A percentile compares a stretch with the other conserved stretches of the same genome.
Conservation (phyloP, 805 yeast genomes). For the Maudiozyma pseudohumilis region DNA sequence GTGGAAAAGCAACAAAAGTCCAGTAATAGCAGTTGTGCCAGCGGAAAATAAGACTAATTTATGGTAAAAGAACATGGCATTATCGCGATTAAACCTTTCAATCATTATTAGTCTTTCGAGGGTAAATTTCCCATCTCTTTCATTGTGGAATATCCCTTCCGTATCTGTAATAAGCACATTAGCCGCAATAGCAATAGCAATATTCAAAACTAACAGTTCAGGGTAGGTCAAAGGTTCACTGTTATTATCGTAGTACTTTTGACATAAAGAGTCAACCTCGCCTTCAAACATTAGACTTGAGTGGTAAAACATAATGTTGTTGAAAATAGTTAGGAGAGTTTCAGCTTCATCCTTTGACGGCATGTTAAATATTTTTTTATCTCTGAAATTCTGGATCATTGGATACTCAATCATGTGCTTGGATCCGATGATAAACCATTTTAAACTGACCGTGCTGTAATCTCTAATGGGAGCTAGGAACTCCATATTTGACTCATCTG, state of each 20-base stretch:
- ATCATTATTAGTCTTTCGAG: constrained; percentile 18
- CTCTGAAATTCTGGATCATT: constrained; percentile 1
- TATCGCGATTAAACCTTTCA: constrained; percentile 28
- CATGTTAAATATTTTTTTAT: constrained; percentile 1
- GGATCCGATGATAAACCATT: constrained; percentile 21
- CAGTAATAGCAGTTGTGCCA: constrained; percentile 43
- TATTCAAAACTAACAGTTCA: constrained; percentile 19
- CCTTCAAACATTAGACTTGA: not conserved
- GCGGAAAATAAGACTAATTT: constrained; percentile 40
- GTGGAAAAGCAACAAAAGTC: constrained; percentile 37
- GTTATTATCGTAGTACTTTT: constrained; percentile 14
- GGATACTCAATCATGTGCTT: constrained; percentile 20
- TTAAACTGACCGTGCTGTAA: constrained; percentile 13
- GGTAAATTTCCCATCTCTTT: constrained; percentile 16
- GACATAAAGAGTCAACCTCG: constrained; percentile 9
- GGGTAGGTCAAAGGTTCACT: constrained; percentile 15
- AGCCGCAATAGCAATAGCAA: constrained; percentile 17
- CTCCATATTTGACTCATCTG: constrained; percentile 6
- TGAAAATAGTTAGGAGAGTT: constrained; percentile 16
- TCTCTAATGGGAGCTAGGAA: constrained; percentile 16
- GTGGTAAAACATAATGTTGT: constrained; percentile 7
- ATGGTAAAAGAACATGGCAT: constrained; percentile 44
- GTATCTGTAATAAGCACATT: constrained; percentile 8
- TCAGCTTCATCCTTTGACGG: constrained; percentile 21
- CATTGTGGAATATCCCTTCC: constrained; percentile 14